Base-by-base conservation (phyloP, 1,284 basidiomycete species). In the Mycena sp. region DNA sequence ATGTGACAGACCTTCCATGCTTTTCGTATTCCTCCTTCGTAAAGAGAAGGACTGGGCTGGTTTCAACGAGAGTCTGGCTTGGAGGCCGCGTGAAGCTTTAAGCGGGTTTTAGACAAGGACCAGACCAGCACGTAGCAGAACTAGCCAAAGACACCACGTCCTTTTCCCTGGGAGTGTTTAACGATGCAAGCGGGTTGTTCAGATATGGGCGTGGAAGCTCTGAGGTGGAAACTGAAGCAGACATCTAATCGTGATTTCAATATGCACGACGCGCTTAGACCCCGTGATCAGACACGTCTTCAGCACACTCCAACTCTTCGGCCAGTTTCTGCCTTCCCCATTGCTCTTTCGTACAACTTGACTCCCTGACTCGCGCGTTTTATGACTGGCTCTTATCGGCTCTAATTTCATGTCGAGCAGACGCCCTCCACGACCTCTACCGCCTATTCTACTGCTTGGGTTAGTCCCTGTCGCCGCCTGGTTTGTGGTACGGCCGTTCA, bases 41-140 rank as follows among this genome's bases (percentile, higher is more conserved):
- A 70, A 97, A 88, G 7, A 98, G 80, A 11, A 98, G 81, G n/a
- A 95, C 93, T 0, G 96, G 96, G 62, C 91, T 92, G 65, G 90
- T 87, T 74, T 98, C 96, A 62, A 98, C 74, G 12, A 92, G 62
- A 0, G 89, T 91, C 17, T 87, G 83, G 2, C 85, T 79, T 11
- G 87, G 30, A 74, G 67, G 35, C 77, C 67, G 35, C 77, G 76
- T 6, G 86, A 80, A 37, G 93, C 90, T 90, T 69, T n/a, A 26
- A 40, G 35, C 30, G 19, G 26, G 43, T 46, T 12, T 52, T 48
- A 26, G 28, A 14, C 50, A 30, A 7, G 4, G 38, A 6, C 23
- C n/a, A 6, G 4, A 12, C 19, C 17, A 10, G 1, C 6, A 28
- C 16, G 21, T 19, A 30, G 41, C 3, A 25, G 12, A 23, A 55